These are phyloP conservation scores for Musa schizocarpa DNA, from an alignment of 176 grass and related monocot species.

Conservation along the genomic window DNA sequence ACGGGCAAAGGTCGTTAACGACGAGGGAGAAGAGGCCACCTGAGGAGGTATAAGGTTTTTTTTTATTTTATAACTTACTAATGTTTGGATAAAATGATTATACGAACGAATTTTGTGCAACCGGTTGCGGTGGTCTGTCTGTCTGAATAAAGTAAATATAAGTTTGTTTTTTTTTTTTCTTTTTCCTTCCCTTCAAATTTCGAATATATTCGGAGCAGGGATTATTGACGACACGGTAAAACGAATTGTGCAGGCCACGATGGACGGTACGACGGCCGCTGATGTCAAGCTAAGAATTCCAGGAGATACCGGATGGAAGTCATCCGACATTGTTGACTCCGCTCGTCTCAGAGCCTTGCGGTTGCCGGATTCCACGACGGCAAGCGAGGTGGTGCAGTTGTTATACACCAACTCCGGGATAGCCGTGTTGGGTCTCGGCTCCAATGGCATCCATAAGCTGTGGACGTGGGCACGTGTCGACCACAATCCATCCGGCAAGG, in stretches of 20 bases:
- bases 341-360: slow-evolving; percentile 67
- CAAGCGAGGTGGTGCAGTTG: slow-evolving; percentile 77
- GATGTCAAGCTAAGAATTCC: slow-evolving; percentile 90
- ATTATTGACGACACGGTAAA: slow-evolving; percentile 19
- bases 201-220: not conserved
- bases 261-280: slow-evolving; percentile 59
- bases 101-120: too few relatives aligned
- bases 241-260: slow-evolving; percentile 45
- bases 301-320: slow-evolving; percentile 91
- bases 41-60: slow-evolving; percentile 33
- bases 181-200: too few relatives aligned
- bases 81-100: too few relatives aligned
- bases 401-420: slow-evolving; percentile 89
- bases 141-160: too few relatives aligned
- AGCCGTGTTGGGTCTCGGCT: slow-evolving; percentile 69
- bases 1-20: slow-evolving; percentile 78
- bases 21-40: slow-evolving; percentile 75
- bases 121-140: too few relatives aligned
- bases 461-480: slow-evolving; percentile 93
- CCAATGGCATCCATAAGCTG: slow-evolving; percentile 91
- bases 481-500: slow-evolving; percentile 89
- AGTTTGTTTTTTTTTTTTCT: too few relatives aligned
- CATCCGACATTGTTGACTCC: slow-evolving; percentile 60
- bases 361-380: slow-evolving; percentile 47
- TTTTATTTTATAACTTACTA: too few relatives aligned